phyloP scores from a whole-genome alignment of 805 yeast species.

The Candida maris region DNA sequence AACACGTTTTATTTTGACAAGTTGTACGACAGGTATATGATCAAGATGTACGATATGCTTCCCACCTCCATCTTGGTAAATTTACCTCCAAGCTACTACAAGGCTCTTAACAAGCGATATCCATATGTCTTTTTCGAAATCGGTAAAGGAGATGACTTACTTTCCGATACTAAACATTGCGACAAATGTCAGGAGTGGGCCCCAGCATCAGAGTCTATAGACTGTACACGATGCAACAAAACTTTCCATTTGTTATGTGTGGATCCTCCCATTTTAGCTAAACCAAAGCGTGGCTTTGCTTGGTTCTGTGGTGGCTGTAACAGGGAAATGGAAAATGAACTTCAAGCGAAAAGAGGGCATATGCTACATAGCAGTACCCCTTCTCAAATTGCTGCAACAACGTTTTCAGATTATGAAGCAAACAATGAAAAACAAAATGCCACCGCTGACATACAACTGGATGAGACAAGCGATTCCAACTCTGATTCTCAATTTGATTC shows the following conservation, averaged over 20 bases:
- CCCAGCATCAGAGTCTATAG: conserved; percentile 62
- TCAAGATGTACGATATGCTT: conserved; percentile 73
- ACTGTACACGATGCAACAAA: conserved; percentile 72
- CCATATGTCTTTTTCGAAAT: conserved; percentile 73
- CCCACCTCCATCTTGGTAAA: conserved; percentile 57
- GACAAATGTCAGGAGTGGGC: conserved; percentile 86
- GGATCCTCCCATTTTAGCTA: conserved; percentile 74
- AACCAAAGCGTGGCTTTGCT: conserved; percentile 83
- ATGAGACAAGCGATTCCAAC: conserved; percentile 1
- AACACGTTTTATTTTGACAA: conserved; percentile 81
- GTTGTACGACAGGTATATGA: conserved; percentile 81
- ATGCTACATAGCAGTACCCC: conserved; percentile 29
- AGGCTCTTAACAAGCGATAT: conserved; percentile 63
- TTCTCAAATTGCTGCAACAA: conserved; percentile 22
- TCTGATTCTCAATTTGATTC: conserved; percentile 3
- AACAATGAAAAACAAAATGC: conserved; percentile 2
- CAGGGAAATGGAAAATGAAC: conserved; percentile 48
- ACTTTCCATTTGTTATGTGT: conserved; percentile 79
- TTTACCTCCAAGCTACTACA: conserved; percentile 56
- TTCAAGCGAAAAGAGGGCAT: conserved; percentile 34
- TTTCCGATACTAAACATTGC: conserved; percentile 66
- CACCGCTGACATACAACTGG: neutral
- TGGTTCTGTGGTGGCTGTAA: conserved; percentile 87
- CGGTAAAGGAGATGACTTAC: conserved; percentile 58
- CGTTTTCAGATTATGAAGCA: conserved; percentile 2